A percentile compares a stretch with the other conserved stretches of the same genome.
Conservation (phyloP, 2,329 filamentous ascomycete genomes). For the Knoxdaviesia capensis region DNA sequence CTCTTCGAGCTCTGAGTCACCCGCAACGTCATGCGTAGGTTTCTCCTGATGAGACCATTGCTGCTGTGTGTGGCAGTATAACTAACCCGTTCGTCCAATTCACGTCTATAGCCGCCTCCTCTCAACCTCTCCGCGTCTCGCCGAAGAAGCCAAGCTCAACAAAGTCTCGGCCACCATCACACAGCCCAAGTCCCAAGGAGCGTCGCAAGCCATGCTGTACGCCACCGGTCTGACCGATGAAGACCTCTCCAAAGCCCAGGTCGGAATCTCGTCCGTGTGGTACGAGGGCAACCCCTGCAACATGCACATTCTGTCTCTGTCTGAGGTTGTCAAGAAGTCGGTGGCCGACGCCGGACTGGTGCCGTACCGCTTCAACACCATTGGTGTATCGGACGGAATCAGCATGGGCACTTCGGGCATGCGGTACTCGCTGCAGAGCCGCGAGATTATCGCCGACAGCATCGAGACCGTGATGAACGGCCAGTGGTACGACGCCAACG, state of each 20-base stretch:
- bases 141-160: constrained; percentile 42
- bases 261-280: constrained; percentile 97
- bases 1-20: constrained; percentile 6
- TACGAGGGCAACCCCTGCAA: constrained; percentile 97
- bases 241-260: constrained; percentile 91
- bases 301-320: constrained; percentile 92
- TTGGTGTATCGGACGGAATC: constrained; percentile 92
- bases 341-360: constrained; percentile 55
- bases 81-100: background rate
- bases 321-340: constrained; percentile 46
- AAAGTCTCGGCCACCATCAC: constrained; percentile 71
- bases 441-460: constrained; percentile 92
- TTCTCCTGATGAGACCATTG: constrained; percentile 6
- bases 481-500: constrained; percentile 96
- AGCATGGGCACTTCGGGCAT: constrained; percentile 97
- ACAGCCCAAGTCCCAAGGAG: constrained; percentile 93
- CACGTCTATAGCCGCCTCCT: constrained; percentile 23
- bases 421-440: constrained; percentile 83
- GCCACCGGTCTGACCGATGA: constrained; percentile 71
- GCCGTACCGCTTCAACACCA: constrained; percentile 97
- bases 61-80: background rate
- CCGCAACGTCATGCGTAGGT: constrained; percentile 2
- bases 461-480: constrained; percentile 98
- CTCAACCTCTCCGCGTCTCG: constrained; percentile 25
- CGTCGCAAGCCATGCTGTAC: constrained; percentile 97